Base-by-base conservation (phyloP, 495 filamentous ascomycete genomes). In the Schizothecium vesticola region DNA sequence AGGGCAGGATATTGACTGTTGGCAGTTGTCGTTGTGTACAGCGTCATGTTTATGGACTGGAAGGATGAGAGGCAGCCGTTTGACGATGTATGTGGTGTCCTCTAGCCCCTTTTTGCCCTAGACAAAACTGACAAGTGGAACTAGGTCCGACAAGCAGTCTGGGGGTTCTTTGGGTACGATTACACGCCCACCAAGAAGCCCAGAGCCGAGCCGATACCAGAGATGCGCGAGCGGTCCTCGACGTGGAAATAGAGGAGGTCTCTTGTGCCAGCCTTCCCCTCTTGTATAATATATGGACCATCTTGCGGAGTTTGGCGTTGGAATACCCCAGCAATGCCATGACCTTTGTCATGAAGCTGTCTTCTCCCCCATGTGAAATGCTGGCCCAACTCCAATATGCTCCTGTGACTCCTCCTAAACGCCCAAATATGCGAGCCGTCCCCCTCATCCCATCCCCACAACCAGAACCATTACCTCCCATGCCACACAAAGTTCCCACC, bases 31-130 rank as follows among this genome's bases (percentile, higher is more conserved):
- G 28, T 90, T 13, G 75, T 87, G n/a, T 96, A 94, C 75, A 81
- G 86, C 6, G 81, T 93, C 26, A 81, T 96, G 10, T 93, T 91
- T 71, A 87, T 93, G 86, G 89, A 97, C 65, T 93, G 88, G 88
- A 84, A 85, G 67, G 79, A 83, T 19, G 82, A 85, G 65, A 81
- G 82, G 25, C 83, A 85, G 58, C 88, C 89, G 2, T 90, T 92
- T 75, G 81, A 87, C 65, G 85, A 77, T 19, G 87, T 89, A 80
- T 66, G 82, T 57, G 24, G 5, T 43, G 12, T 5, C 22, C 22
- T 4, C 5, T 4, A 28, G n/a, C 11, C 12, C 12, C 5, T 51
- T 29, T 58, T 10, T 25, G 9, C 8, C 8, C 33, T 26, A 21
- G 10, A 13, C 13, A 43, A 1, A 19, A 21, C 67, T 57, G 65